phyloP scores from a whole-genome alignment of 2,329 filamentous ascomycete species.

The Emmonsiellopsis sp. region DNA sequence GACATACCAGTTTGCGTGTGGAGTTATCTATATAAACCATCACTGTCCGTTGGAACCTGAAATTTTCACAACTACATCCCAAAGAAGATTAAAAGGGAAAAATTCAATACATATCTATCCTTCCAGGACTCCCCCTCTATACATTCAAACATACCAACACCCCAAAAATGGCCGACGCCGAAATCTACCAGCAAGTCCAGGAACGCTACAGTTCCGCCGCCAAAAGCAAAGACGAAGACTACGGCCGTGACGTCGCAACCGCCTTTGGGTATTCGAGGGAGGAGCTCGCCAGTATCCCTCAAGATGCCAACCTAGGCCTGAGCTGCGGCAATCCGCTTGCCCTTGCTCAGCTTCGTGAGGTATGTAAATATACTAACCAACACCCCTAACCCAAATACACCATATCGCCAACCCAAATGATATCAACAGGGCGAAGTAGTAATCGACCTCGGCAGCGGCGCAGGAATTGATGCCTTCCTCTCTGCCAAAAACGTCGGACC shows the following conservation, averaged over 20 bases:
- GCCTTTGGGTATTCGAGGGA: constrained; percentile 46
- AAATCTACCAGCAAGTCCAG: constrained; percentile 13
- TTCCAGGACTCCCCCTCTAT: not conserved
- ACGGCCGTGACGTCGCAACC: constrained; percentile 37
- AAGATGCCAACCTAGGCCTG: constrained; percentile 44
- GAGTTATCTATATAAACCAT: too few relatives aligned
- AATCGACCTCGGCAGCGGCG: constrained; percentile 50
- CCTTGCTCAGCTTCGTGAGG: constrained; percentile 39
- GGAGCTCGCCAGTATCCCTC: constrained; percentile 39
- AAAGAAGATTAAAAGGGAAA: not conserved
- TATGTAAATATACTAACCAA: constrained; percentile 13
- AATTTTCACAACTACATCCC: not conserved
- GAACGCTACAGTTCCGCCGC: constrained; percentile 15
- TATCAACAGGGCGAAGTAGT: constrained; percentile 44
- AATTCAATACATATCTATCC: not conserved
- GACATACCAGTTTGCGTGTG: too few relatives aligned
- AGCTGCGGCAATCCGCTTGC: constrained; percentile 48
- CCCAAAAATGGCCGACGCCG: constrained; percentile 9
- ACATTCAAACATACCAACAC: not conserved
- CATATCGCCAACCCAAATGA: not conserved
- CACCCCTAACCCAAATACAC: not conserved
- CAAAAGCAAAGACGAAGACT: constrained; percentile 25
- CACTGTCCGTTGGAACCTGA: not conserved
- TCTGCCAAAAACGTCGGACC: constrained; percentile 43
- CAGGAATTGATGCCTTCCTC: constrained; percentile 50